Conservation (phyloP, 768 basidiomycete species). For the Fomitopsis serialis region DNA sequence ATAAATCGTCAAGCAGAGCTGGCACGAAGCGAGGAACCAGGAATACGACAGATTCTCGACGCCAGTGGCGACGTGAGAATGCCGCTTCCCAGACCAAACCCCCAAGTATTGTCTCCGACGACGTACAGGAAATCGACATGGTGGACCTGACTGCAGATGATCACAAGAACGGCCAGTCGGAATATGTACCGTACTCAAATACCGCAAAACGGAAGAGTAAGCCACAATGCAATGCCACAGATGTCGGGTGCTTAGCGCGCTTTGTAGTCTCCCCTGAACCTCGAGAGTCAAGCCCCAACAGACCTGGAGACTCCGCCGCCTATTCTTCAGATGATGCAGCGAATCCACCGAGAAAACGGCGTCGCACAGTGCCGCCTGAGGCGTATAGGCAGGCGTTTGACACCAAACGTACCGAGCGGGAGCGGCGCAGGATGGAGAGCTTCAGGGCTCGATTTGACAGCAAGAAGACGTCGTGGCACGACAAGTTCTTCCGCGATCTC, state of each 20-base stretch:
- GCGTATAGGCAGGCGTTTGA: not conserved
- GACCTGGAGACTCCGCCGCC: not conserved
- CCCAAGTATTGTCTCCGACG: not conserved
- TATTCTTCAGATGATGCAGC: not conserved
- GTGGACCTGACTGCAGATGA: conserved; percentile 12
- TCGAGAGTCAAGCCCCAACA: not conserved
- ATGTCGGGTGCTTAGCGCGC: no score
- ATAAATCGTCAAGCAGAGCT: not conserved
- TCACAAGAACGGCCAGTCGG: not conserved
- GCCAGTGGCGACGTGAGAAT: not conserved
- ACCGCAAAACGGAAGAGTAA: conserved; percentile 13
- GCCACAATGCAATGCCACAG: no score
- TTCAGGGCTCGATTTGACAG: not conserved
- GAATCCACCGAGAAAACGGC: conserved; percentile 9
- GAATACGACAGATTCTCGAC: not conserved
- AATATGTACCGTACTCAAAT: not conserved
- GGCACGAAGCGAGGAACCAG: not conserved
- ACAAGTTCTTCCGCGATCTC: not conserved
- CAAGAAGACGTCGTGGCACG: conserved; percentile 2
- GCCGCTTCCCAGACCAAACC: not conserved
- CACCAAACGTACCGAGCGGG: conserved; percentile 7
- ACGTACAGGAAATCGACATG: conserved; percentile 7
- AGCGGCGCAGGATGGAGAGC: conserved; percentile 1
- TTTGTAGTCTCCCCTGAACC: not conserved
- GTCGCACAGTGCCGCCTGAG: conserved; percentile 5